phyloP scores from a whole-genome alignment of 768 basidiomycete genomes.

The Kwoniella sp. region DNA sequence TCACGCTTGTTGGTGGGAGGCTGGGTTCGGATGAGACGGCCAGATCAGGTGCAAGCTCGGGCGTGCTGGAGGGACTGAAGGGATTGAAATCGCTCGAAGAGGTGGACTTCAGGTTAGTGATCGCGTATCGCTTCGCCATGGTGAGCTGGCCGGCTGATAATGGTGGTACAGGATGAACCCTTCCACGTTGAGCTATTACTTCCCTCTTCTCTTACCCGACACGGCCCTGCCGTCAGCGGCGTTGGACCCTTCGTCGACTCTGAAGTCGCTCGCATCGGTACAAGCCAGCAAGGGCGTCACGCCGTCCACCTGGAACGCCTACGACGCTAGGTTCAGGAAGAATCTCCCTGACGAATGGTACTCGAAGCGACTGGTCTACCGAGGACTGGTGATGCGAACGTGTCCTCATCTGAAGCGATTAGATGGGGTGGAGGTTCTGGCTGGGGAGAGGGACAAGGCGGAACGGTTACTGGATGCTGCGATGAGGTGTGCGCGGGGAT shows the following conservation, averaged over 20 bases:
- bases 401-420: constrained; percentile 65
- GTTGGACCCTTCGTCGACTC: not conserved
- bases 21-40: constrained; percentile 58
- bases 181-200: constrained; percentile 91
- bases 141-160: not conserved
- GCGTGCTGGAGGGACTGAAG: constrained; percentile 66
- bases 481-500: not conserved
- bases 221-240: constrained; percentile 1
- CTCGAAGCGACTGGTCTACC: constrained; percentile 78
- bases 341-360: constrained; percentile 85
- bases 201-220: constrained; percentile 56
- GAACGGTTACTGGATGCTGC: constrained; percentile 54
- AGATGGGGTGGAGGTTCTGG: constrained; percentile 78
- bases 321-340: constrained; percentile 81
- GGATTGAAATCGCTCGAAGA: constrained; percentile 76
- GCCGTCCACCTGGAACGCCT: constrained; percentile 59
- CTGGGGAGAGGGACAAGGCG: constrained; percentile 81
- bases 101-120: constrained; percentile 77
- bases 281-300: not conserved
- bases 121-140: not conserved
- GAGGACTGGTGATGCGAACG: constrained; percentile 77
- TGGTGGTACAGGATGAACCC: constrained; percentile 73
- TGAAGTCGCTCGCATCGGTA: too few species aligned
- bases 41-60: constrained; percentile 9
- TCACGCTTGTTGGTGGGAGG: constrained; percentile 77